Conservation (phyloP, 1,284 basidiomycete species). For the Ceratorhiza oryzae-sativae region DNA sequence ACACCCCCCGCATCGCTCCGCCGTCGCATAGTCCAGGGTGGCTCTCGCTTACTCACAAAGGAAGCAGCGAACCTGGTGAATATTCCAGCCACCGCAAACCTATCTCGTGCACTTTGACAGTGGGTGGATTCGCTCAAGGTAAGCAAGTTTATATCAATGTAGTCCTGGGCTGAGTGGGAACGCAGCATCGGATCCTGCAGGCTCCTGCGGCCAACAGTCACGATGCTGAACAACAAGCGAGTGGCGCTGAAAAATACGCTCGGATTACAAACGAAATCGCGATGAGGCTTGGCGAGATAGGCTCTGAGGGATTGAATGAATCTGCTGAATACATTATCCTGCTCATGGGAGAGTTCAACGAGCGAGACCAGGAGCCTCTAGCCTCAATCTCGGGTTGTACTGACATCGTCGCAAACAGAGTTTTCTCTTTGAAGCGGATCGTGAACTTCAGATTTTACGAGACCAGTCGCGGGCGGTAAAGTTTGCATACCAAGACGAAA, state of each 20-base stretch:
- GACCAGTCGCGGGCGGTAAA: not conserved
- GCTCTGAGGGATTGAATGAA: no score
- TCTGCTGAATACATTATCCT: not conserved
- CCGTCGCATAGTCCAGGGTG: not conserved
- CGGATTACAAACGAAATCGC: not conserved
- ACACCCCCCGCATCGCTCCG: conserved; percentile 49
- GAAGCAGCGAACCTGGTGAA: not conserved
- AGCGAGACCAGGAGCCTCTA: no score
- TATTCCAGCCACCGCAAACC: not conserved
- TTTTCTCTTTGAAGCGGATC: not conserved
- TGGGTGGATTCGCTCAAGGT: not conserved
- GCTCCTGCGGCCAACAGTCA: not conserved
- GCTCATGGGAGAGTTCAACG: not conserved
- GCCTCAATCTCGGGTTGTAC: no score
- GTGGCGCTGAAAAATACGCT: not conserved
- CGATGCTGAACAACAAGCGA: not conserved
- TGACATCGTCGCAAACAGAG: no score
- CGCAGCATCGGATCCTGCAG: conserved; percentile 1
- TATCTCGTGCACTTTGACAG: not conserved
- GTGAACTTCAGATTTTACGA: not conserved
- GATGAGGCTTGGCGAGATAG: not conserved
- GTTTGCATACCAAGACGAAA: not conserved
- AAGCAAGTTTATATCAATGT: not conserved
- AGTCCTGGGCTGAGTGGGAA: not conserved
- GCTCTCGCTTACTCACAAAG: not conserved